Evolutionary conservation across 768 basidiomycete genomes (phyloP), one percentile per base, ranked within the genome.

Genomic region (Pholiota conissans): DNA sequence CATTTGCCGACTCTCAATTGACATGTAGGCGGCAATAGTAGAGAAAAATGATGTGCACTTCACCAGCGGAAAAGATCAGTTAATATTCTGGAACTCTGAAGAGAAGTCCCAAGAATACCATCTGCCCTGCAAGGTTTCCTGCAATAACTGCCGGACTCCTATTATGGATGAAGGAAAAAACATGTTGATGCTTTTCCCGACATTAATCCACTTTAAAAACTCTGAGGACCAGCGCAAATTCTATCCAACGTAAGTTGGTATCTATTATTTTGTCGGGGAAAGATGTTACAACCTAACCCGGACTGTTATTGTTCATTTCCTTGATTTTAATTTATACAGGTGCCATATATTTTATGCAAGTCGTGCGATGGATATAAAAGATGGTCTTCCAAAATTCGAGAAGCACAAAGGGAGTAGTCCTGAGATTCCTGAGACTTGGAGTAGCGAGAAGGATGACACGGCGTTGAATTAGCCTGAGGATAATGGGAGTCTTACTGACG

Each of bases 101-200:
- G 29, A 27, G 6, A 5, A 49, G 46, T 26, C 22, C 8, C 46
- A 26, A 10, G 46, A 47, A 30, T 10, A 49, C 13, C 26, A 20
- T 8, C 47, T 49, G 26, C 47, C 47, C n/a, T 49, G 47, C n/a
- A 49, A 49, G 29, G 47, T 49, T 10, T 49, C 47, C 14, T 49
- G 47, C 26, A 30, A 20, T n/a, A 27, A 49, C 27, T 49, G 47
- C 29, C 47, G 47, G 27, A 29, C 47, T 10, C 47, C 47, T 7
- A 49, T 49, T 27, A 49, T 49, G 47, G 47, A 49, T 30, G 47
- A 49, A n/a, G 47, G 47, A 13, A n/a, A 27, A n/a, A 49, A 30
- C 5, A 49, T 49, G 20, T 20, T 47, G 7, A 3, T 49, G 7
- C 11, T 27, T 9, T 49, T 49, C 47, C 47, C 47, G 4, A 49